Percentiles rank a stretch among this genome's conserved stretches.
Evolutionary conservation across 805 yeast genomes (phyloP).

Genomic region (Jamesozyma piceae): DNA sequence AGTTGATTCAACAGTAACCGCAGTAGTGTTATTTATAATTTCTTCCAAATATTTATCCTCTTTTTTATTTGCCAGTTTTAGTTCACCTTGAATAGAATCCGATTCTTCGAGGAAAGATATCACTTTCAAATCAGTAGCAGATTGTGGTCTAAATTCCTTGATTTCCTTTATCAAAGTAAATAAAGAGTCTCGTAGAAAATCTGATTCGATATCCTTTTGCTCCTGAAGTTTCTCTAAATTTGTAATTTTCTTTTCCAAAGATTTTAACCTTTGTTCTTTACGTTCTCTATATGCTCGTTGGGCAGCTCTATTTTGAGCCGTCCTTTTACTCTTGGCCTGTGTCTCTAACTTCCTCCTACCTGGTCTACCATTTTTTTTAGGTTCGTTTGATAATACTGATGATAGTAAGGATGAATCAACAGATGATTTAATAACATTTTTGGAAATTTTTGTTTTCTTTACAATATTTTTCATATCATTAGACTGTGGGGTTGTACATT

Average conservation of each 20-base stretch:
- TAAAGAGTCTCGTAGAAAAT: slow-evolving; percentile 67
- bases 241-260: slow-evolving; percentile 69
- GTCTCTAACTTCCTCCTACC: slow-evolving; percentile 74
- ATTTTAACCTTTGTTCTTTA: slow-evolving; percentile 78
- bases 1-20: neutral
- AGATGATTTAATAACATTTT: no score
- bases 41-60: slow-evolving; percentile 2
- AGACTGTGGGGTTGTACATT: no score
- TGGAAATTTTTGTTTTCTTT: no score
- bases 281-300: slow-evolving; percentile 95
- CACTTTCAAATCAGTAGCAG: slow-evolving; percentile 16
- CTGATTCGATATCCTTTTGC: slow-evolving; percentile 61
- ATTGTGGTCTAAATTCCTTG: slow-evolving; percentile 42
- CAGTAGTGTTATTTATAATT: neutral
- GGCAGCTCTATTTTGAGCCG: slow-evolving; percentile 97
- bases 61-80: neutral
- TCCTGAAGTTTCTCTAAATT: slow-evolving; percentile 62
- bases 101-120: slow-evolving; percentile 5
- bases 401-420: no score
- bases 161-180: slow-evolving; percentile 65
- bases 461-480: no score
- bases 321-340: slow-evolving; percentile 80
- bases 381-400: no score
- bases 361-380: slow-evolving; percentile 39
- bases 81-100: neutral